These are phyloP conservation scores for Panellus pusillus DNA, from an alignment of 768 basidiomycete species.

Conservation along the genomic window DNA sequence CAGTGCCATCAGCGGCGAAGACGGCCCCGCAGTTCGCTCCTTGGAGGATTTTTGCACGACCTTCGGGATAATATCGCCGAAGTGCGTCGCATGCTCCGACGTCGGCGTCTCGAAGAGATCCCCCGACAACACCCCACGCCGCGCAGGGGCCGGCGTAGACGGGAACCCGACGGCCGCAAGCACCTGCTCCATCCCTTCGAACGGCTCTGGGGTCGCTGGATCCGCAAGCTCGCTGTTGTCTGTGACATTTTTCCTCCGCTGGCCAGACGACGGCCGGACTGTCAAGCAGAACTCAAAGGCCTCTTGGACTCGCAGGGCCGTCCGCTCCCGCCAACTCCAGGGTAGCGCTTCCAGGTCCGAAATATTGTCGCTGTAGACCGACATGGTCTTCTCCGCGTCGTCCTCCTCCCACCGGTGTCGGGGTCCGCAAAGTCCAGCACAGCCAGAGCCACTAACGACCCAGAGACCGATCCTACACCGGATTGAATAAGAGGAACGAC, in stretches of 20 bases:
- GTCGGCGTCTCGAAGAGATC: slow-evolving; percentile 65
- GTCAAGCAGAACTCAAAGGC: slow-evolving; percentile 79
- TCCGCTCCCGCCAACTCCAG: slow-evolving; percentile 80
- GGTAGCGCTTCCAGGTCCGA: slow-evolving; percentile 54
- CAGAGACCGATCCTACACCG: slow-evolving; percentile 69
- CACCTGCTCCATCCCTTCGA: slow-evolving; percentile 59
- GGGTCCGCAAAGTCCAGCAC: slow-evolving; percentile 83
- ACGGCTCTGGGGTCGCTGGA: slow-evolving; percentile 31
- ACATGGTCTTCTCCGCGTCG: slow-evolving; percentile 58
- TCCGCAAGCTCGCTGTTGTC: slow-evolving; percentile 30
- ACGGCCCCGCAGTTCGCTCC: slow-evolving; percentile 42
- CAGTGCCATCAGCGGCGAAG: slow-evolving; percentile 46
- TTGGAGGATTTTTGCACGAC: slow-evolving; percentile 44
- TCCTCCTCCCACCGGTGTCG: slow-evolving; percentile 85
- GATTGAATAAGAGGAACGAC: background rate
- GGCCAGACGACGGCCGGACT: slow-evolving; percentile 29
- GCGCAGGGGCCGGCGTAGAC: slow-evolving; percentile 49
- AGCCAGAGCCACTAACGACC: slow-evolving; percentile 73
- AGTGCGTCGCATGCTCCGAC: slow-evolving; percentile 23
- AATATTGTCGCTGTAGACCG: slow-evolving; percentile 50
- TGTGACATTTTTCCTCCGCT: slow-evolving; percentile 31
- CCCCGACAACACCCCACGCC: slow-evolving; percentile 57
- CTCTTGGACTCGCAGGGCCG: slow-evolving; percentile 69
- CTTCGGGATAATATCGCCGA: slow-evolving; percentile 42
- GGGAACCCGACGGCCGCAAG: slow-evolving; percentile 58